Evolutionary conservation across 2,329 filamentous ascomycete species (phyloP), one percentile per base, ranked within the genome.

Genomic region (Mollisiaceae sp.): DNA sequence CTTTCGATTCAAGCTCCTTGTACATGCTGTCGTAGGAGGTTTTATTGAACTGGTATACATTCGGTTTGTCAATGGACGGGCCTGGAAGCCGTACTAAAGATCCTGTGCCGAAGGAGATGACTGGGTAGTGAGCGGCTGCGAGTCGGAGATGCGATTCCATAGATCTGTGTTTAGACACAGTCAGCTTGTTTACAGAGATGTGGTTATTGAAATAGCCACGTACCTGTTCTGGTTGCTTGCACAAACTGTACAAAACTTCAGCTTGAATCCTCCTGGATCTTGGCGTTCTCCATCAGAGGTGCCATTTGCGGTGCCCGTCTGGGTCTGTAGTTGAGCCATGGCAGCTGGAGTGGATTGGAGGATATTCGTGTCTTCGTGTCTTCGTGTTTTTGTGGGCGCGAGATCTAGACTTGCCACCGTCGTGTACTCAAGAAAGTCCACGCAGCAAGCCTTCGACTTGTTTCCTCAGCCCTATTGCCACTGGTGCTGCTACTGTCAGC

Each of bases 141-240:
- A 99, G 89, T 69, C 92, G 92, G 35, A 97, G 87, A 79, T 99
- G 95, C n/a, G 94, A 94, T 84, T 98, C 95, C 95, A 99, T 98
- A n/a, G 92, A 93, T 78, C 90, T 92, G 73, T 36, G 35, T 57
- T 67, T 75, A 27, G 22, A 54, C 71, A 59, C 61, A 38, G 54
- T 69, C n/a, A 70, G 15, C 22, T 47, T 65, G 58, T 36, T 61
- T 27, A 8, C 27, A 6, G 14, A 52, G 0, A 20, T n/a, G 60
- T 6, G 36, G 15, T 35, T 5, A 4, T 32, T 18, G 20, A 18
- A 50, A 59, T 35, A 66, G 56, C 43, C 45, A 63, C 62, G 55
- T 83, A 97, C 88, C 95, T 89, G 76, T 99, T 99, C 79, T 99
- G 93, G 75, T 99, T 99, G 75, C 93, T 97, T 8, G 95, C 95